Evolutionary conservation across 495 filamentous ascomycete species (phyloP).

Genomic region (Trichoderma orchidacearum): DNA sequence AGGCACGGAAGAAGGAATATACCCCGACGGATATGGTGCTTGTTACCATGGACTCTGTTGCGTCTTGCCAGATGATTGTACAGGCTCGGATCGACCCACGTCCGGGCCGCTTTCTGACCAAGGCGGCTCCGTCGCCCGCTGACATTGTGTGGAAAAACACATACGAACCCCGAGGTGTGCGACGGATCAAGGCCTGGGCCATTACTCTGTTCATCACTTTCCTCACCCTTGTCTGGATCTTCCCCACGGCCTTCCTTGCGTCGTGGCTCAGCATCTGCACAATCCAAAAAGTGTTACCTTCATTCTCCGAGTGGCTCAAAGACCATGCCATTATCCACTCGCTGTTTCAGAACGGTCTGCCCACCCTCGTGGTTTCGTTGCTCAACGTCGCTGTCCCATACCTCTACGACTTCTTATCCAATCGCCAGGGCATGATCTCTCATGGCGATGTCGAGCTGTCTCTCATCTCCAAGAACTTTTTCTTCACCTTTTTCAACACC

Average conservation of each 20-base stretch:
- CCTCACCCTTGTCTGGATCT: constrained; percentile 79
- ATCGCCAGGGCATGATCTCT: constrained; percentile 85
- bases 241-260: constrained; percentile 70
- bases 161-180: constrained; percentile 60
- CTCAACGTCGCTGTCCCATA: constrained; percentile 85
- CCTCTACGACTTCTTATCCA: constrained; percentile 85
- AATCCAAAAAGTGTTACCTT: constrained; percentile 57
- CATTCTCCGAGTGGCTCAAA: constrained; percentile 53
- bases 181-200: constrained; percentile 64
- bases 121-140: constrained; percentile 71
- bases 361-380: constrained; percentile 69
- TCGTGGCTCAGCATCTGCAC: constrained; percentile 62
- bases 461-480: constrained; percentile 95
- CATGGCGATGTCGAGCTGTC: constrained; percentile 92
- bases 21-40: constrained; percentile 73
- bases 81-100: constrained; percentile 85
- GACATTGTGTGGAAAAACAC: constrained; percentile 92
- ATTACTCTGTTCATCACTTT: constrained; percentile 72
- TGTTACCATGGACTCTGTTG: constrained; percentile 91
- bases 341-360: constrained; percentile 75
- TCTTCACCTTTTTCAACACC: constrained; percentile 98
- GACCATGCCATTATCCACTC: constrained; percentile 53
- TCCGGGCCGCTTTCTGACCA: constrained; percentile 72
- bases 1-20: constrained; percentile 63
- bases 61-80: constrained; percentile 84